phyloP scores from a whole-genome alignment of 192 early-diverging fungal genomes.

The Backusella morwellensis region DNA sequence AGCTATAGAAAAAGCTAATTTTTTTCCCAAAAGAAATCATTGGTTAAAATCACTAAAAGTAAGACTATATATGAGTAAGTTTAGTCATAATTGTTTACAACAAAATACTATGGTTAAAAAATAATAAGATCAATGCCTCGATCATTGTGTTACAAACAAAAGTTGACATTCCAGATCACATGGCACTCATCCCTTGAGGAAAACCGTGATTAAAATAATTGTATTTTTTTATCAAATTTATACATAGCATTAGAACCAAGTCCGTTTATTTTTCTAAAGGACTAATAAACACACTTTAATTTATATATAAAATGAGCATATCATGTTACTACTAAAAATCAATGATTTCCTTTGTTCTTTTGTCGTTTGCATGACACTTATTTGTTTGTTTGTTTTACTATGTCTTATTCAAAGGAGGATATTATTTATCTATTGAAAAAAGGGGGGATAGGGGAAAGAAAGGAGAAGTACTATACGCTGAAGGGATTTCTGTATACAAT shows the following conservation, averaged over 20 bases:
- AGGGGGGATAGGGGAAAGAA: background rate
- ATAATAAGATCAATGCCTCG: background rate
- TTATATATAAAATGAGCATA: background rate
- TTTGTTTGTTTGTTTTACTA: background rate
- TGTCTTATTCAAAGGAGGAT: background rate
- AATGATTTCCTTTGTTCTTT: conserved; percentile 7
- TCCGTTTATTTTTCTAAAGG: background rate
- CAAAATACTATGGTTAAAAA: background rate
- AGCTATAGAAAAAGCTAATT: background rate
- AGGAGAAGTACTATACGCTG: background rate
- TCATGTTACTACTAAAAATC: background rate
- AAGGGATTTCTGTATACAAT: background rate
- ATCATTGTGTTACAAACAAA: background rate
- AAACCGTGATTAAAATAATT: background rate
- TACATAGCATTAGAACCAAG: background rate
- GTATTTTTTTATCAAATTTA: background rate
- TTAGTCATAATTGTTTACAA: background rate
- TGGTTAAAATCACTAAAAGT: background rate
- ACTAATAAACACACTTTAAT: background rate
- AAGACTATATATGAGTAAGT: background rate
- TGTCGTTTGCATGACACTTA: background rate
- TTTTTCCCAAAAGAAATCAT: background rate
- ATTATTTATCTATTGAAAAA: background rate
- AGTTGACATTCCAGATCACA: background rate
- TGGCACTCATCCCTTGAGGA: background rate